These are phyloP conservation scores for Yarrowia sp. DNA, from an alignment of 805 yeast species.

Conservation along the genomic window DNA sequence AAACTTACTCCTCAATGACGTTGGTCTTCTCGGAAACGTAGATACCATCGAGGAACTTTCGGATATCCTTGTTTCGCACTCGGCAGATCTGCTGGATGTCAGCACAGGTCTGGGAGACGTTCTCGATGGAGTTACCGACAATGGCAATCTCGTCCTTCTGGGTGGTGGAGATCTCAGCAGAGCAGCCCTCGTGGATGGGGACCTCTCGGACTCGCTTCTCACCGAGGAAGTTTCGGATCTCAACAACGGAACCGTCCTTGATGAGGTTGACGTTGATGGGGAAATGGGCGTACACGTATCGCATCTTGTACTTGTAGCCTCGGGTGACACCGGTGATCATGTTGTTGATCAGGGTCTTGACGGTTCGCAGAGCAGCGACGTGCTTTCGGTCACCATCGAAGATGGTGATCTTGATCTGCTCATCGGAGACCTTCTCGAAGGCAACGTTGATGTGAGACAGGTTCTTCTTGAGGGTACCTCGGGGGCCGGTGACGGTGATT, in stretches of 20 bases:
- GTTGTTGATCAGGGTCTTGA: conserved; percentile 92
- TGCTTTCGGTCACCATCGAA: conserved; percentile 99
- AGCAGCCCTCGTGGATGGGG: conserved; percentile 87
- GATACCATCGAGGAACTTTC: conserved; percentile 99
- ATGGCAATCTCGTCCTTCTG: conserved; percentile 95
- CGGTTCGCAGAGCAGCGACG: conserved; percentile 99
- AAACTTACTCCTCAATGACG: conserved; percentile 67
- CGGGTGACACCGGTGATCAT: conserved; percentile 97
- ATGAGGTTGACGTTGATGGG: conserved; percentile 97
- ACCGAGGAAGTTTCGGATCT: conserved; percentile 99
- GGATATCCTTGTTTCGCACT: conserved; percentile 99
- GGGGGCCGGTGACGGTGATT: conserved; percentile 94
- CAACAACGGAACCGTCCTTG: conserved; percentile 80
- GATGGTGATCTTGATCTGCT: conserved; percentile 83
- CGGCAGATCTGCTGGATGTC: conserved; percentile 97
- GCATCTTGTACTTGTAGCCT: conserved; percentile 99
- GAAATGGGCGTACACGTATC: conserved; percentile 99
- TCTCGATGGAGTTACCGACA: conserved; percentile 95
- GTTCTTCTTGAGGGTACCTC: conserved; percentile 91
- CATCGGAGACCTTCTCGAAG: conserved; percentile 75
- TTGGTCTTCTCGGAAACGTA: conserved; percentile 96
- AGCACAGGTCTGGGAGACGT: conserved; percentile 98
- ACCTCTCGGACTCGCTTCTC: conserved; percentile 96
- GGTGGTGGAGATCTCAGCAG: conserved; percentile 76
- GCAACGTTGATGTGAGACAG: conserved; percentile 95